Evolutionary conservation across 495 filamentous ascomycete genomes (phyloP).

Genomic region (Penicillium taxi): DNA sequence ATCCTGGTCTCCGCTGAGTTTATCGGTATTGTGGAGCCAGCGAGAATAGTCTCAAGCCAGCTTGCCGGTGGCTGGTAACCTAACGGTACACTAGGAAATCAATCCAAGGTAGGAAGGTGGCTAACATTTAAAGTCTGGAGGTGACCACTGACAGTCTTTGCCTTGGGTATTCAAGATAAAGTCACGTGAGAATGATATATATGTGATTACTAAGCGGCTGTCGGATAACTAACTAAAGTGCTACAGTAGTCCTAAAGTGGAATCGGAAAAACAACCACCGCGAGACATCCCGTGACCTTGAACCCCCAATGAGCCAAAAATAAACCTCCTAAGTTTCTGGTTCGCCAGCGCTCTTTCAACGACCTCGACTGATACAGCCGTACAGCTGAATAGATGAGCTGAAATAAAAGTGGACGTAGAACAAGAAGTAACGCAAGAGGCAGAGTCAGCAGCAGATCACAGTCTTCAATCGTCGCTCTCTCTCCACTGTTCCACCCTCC

Average conservation of each 20-base stretch:
- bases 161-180: too few relatives aligned
- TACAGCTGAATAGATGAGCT: conserved; percentile 1
- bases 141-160: too few relatives aligned
- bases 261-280: neutral
- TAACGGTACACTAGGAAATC: too few relatives aligned
- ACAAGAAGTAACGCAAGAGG: neutral
- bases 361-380: neutral
- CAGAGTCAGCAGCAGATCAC: neutral
- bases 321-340: neutral
- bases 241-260: neutral
- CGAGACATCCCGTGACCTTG: neutral
- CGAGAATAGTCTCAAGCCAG: conserved; percentile 4
- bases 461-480: conserved; percentile 11
- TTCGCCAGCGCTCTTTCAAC: neutral
- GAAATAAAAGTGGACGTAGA: conserved; percentile 6
- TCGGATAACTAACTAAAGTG: too few relatives aligned
- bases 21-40: conserved; percentile 5
- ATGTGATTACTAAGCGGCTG: too few relatives aligned
- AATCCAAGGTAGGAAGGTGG: too few relatives aligned
- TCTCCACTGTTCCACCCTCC: conserved; percentile 17
- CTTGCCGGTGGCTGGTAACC: conserved; percentile 3
- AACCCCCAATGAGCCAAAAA: conserved; percentile 2
- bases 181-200: too few relatives aligned
- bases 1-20: conserved; percentile 1
- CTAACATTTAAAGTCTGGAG: too few relatives aligned